phyloP scores from a whole-genome alignment of 2,329 filamentous ascomycete species.

The Colletotrichum caudatum region DNA sequence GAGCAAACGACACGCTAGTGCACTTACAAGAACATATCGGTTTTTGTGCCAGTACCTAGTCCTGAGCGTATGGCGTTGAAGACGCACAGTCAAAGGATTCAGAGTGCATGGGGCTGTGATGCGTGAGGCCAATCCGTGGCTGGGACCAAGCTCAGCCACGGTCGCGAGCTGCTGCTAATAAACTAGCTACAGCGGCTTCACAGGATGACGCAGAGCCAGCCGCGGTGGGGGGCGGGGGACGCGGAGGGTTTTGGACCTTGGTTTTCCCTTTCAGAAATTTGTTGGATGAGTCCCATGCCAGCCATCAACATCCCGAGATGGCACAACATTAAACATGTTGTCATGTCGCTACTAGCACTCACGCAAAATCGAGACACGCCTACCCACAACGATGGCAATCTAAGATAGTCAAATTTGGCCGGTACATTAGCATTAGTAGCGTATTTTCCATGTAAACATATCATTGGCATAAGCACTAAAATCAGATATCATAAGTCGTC shows the following conservation, averaged over 20 bases:
- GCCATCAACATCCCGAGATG: too few species aligned
- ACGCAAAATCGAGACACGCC: background rate
- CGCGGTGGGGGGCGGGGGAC: background rate
- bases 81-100: background rate
- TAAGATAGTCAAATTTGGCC: background rate
- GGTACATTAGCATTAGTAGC: background rate
- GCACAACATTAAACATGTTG: background rate
- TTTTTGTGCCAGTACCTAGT: background rate
- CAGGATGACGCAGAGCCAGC: constrained; percentile 26
- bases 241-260: background rate
- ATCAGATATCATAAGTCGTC: constrained; percentile 1
- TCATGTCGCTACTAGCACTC: background rate
- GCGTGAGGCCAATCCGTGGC: constrained; percentile 19
- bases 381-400: background rate
- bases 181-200: constrained; percentile 25
- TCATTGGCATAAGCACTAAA: background rate
- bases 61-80: background rate
- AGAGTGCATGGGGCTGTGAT: background rate
- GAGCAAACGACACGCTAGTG: background rate
- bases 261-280: background rate
- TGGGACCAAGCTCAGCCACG: constrained; percentile 21
- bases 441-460: background rate
- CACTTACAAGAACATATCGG: background rate
- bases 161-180: background rate
- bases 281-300: background rate